Base-by-base conservation (phyloP, 495 filamentous ascomycete species). In the Penicillium soppii region DNA sequence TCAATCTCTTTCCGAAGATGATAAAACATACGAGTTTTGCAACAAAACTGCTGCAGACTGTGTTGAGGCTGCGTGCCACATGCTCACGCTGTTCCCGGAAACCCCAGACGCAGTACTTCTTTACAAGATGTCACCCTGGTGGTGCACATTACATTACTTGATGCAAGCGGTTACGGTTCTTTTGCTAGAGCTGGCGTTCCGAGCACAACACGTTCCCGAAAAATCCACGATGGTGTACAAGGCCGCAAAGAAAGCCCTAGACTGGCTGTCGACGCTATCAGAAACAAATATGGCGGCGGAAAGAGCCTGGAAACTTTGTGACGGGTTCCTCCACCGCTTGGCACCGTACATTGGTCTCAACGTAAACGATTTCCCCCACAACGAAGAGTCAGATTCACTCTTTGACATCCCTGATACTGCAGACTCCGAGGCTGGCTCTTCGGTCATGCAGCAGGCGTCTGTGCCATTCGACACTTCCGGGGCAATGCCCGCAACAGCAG, bases 91-190 rank as follows among this genome's bases (percentile, higher is more conserved):
- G 12, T 66, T 88, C n/a, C 78, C 75, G n/a, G 68, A 77, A 39
- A 56, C 62, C 10, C 60, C 66, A 10, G 67, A 70, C 12, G 61
- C 59, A 12, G 53, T 53, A n/a, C 46, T 70, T 1, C 61, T 86
- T 3, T 77, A 83, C 55, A 67, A 68, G 13, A 71, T 74, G 19
- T 70, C 73, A 2, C 79, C 81, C 17, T 88, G 83, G 82, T 88
- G 84, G 84, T 80, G 73, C 46, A 70, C 79, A 5, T 61, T 86
- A 1, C 84, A 87, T 60, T 82, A 82, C 37, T 60, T 87, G 13
- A 84, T 83, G 69, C 81, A 85, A 63, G 79, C 83, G 13, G 70
- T 77, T 0, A 76, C 75, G 0, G 72, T 87, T 1, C 68, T 88
- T 4, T 70, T 86, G 29, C 62, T 84, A 8, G 84, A 87, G 45